Percentiles rank a stretch among this genome's conserved stretches.
Evolutionary conservation across 1,284 basidiomycete species (phyloP).

Genomic region (Apiotrichum gracile): DNA sequence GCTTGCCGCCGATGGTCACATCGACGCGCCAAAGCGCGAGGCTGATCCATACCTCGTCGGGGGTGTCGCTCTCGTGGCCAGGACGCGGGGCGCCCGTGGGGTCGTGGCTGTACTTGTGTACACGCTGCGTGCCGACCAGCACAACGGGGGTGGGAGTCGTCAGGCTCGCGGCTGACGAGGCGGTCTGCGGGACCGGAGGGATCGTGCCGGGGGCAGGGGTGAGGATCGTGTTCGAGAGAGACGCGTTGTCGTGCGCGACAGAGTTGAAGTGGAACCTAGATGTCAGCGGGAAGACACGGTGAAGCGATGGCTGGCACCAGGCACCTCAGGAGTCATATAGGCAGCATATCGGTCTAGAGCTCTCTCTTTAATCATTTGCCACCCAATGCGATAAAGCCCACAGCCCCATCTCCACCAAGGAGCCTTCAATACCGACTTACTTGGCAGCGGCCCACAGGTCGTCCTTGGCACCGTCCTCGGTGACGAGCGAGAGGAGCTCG

Average conservation of each 20-base stretch:
- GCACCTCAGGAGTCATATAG: too few species aligned
- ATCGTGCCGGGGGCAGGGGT: conserved; percentile 21
- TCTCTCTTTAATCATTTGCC: too few species aligned
- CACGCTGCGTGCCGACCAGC: conserved; percentile 58
- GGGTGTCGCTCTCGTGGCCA: conserved; percentile 43
- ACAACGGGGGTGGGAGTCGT: conserved; percentile 55
- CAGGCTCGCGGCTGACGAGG: conserved; percentile 5
- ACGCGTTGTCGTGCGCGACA: conserved; percentile 85
- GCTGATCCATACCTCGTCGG: conserved; percentile 66
- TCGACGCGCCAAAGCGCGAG: conserved; percentile 66
- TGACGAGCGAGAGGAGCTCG: conserved; percentile 75
- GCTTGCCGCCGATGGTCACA: conserved; percentile 28
- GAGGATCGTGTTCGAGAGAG: conserved; percentile 53
- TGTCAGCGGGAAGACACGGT: too few species aligned
- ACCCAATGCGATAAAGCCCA: background rate
- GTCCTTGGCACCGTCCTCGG: conserved; percentile 47
- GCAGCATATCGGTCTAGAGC: too few species aligned
- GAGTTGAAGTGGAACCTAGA: conserved; percentile 83
- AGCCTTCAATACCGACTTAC: conserved; percentile 47
- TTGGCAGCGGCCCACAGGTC: conserved; percentile 59
- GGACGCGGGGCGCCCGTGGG: conserved; percentile 38
- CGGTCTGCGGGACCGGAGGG: conserved; percentile 3
- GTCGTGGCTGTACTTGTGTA: conserved; percentile 62
- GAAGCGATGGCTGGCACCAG: too few species aligned
- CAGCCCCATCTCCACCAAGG: background rate